Conservation (phyloP, 139 green algal species). For the Penium margaritaceum region DNA sequence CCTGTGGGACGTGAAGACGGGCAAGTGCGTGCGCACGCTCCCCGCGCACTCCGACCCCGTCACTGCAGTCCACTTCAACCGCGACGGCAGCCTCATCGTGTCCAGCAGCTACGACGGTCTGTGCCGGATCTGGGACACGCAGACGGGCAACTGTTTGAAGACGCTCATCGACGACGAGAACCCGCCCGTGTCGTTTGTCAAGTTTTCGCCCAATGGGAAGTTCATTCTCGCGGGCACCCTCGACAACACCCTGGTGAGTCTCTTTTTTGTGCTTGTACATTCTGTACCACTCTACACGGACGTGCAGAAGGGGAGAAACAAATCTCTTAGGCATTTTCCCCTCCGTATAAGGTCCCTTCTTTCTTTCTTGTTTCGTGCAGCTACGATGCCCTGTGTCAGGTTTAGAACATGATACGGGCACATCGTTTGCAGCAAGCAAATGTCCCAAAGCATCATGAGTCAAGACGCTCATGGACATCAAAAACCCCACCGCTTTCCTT, state of each 20-base stretch:
- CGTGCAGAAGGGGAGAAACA: too few relatives aligned
- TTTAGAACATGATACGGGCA: too few relatives aligned
- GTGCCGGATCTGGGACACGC: constrained; percentile 53
- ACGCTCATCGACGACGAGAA: constrained; percentile 66
- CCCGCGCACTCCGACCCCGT: constrained; percentile 86
- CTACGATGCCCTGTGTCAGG: too few relatives aligned
- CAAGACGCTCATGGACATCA: too few relatives aligned
- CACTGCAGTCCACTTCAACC: constrained; percentile 66
- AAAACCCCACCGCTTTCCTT: too few relatives aligned
- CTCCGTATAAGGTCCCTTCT: too few relatives aligned
- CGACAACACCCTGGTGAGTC: constrained; percentile 31
- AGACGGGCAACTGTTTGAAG: constrained; percentile 72
- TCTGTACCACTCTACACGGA: too few relatives aligned
- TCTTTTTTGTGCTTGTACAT: too few relatives aligned
- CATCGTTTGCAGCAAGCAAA: too few relatives aligned
- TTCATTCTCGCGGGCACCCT: constrained; percentile 43
- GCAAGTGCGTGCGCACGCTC: constrained; percentile 59
- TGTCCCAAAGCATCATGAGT: too few relatives aligned
- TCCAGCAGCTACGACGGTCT: constrained; percentile 69
- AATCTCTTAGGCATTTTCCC: too few relatives aligned
- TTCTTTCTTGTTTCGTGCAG: too few relatives aligned
- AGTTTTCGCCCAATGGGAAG: constrained; percentile 78
- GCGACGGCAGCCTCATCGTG: constrained; percentile 67
- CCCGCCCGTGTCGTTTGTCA: constrained; percentile 64
- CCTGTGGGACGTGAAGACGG: constrained; percentile 73